Conservation (phyloP, 768 basidiomycete genomes). For the Collybiopsis confluens region DNA sequence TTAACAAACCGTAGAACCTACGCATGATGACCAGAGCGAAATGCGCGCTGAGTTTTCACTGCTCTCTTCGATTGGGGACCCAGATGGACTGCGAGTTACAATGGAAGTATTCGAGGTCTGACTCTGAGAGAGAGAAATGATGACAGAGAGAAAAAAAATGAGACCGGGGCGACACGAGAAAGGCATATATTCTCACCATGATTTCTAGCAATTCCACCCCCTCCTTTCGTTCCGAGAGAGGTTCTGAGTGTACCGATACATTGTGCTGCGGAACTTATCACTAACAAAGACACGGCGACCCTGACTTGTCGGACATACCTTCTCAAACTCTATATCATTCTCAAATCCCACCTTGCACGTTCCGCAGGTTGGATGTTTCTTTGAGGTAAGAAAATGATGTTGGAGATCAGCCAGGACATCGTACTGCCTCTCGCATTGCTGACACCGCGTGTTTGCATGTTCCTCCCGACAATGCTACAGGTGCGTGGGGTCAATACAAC, state of each 20-base stretch:
- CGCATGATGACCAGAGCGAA: neutral
- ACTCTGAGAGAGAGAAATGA: too few relatives aligned
- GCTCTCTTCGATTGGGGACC: neutral
- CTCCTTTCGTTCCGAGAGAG: too few relatives aligned
- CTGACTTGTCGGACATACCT: neutral
- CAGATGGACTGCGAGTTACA: neutral
- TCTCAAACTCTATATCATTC: neutral
- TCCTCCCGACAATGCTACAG: neutral
- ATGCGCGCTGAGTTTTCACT: too few relatives aligned
- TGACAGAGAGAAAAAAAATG: too few relatives aligned
- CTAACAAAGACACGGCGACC: neutral
- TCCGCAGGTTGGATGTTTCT: neutral
- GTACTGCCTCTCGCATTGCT: conserved; percentile 1
- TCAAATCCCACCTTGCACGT: neutral
- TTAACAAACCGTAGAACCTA: neutral
- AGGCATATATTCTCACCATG: too few relatives aligned
- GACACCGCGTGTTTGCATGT: neutral
- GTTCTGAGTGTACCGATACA: neutral
- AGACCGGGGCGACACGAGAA: too few relatives aligned
- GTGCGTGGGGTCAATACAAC: neutral
- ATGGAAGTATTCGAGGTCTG: neutral
- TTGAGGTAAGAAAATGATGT: neutral
- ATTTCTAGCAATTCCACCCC: neutral
- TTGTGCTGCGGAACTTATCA: neutral
- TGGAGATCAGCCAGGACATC: neutral